Base-by-base conservation (phyloP, 805 yeast genomes). In the Kurtzmaniella fragi region DNA sequence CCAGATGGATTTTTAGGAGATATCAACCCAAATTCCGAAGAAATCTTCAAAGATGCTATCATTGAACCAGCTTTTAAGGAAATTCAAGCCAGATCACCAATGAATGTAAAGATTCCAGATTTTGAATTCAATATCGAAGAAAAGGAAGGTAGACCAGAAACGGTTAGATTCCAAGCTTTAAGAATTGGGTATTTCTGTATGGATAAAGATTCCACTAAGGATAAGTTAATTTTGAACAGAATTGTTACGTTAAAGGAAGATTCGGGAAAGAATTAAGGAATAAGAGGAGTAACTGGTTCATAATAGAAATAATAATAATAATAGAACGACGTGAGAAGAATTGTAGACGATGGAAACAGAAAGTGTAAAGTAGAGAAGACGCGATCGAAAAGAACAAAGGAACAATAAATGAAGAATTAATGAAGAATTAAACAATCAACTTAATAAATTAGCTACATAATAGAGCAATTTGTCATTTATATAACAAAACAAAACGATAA, bases 141-240 rank as follows among this genome's bases (percentile, higher is more conserved):
- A 59, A 73, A 75, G 43, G 63, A 64, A 30, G 73, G 73, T 27
- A 65, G 72, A 46, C 75, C 78, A 34, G 95, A 90, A 61, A 77
- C 90, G n/a, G 88, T 86, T 26, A 79, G 99, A 64, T 93, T 93
- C 88, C 99, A 93, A 70, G 99, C 96, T 25, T 77, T 93, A 63
- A 80, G 99, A 67, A 91, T 87, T 34, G 99, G 99, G 25, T 93
- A 93, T 64, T 93, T 89, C 77, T 82, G 96, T 56, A 61, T 88
- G 59, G 99, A 93, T 60, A 77, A 75, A 50, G 97, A 91, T 47
- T 67, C 86, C 41, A 65, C 72, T 8, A 72, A 66, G 14, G 82
- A 77, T 23, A 71, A 68, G 42, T 65, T 90, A 46, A 74, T 93
- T 27, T 70, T 93, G 58, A 93, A 93, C 68, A 78, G 96, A 61